phyloP scores from a whole-genome alignment of 495 filamentous ascomycete genomes.

The Viridothelium virens region DNA sequence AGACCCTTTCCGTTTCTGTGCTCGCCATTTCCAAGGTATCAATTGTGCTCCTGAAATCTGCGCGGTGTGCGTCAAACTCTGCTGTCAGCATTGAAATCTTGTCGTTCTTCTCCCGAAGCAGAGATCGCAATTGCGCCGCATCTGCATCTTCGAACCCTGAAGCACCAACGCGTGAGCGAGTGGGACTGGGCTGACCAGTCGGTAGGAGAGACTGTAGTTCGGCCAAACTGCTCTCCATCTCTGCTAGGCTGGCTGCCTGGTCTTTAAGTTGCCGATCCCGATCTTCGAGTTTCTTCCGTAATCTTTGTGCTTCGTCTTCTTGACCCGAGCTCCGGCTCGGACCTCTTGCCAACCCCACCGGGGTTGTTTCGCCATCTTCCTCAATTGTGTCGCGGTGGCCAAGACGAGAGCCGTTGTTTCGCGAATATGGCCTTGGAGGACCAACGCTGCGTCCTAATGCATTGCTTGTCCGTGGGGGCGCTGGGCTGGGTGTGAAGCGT shows the following conservation, averaged over 20 bases:
- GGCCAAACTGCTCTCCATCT: constrained; percentile 73
- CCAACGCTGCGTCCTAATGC: background rate
- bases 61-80: constrained; percentile 91
- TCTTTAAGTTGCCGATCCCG: constrained; percentile 81
- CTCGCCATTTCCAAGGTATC: constrained; percentile 94
- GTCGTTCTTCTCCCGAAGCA: constrained; percentile 92
- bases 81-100: constrained; percentile 85
- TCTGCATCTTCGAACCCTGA: constrained; percentile 40
- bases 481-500: constrained; percentile 57
- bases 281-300: constrained; percentile 66
- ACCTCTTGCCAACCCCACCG: constrained; percentile 45
- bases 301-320: constrained; percentile 59
- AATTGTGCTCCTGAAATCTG: constrained; percentile 93
- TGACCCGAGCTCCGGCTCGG: constrained; percentile 13
- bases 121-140: constrained; percentile 61
- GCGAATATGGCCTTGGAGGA: constrained; percentile 34
- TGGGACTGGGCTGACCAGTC: constrained; percentile 21
- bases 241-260: constrained; percentile 67
- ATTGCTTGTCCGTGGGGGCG: constrained; percentile 30
- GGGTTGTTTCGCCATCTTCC: constrained; percentile 47
- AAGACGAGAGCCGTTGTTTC: constrained; percentile 33
- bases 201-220: constrained; percentile 64
- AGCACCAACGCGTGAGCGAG: constrained; percentile 28
- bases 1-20: constrained; percentile 94
- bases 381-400: constrained; percentile 31